Percentiles rank a stretch among this genome's conserved stretches.
phyloP scores from a whole-genome alignment of 257 asterid species.

The Osmanthus fragrans region DNA sequence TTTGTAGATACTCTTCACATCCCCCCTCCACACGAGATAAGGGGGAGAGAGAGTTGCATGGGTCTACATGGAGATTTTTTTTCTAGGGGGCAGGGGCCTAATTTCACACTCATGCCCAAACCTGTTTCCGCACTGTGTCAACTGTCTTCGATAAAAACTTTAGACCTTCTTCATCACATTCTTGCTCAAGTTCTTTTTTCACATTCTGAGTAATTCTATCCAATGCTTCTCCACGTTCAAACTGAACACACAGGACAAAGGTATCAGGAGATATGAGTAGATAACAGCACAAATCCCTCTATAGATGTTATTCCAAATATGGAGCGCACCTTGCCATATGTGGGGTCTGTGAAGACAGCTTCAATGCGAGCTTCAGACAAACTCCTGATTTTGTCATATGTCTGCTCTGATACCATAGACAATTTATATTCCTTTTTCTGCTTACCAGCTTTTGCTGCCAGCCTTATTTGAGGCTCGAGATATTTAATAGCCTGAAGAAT shows the following conservation, averaged over 20 bases:
- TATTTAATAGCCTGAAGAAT: constrained; percentile 77
- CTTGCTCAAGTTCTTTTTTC: constrained; percentile 71
- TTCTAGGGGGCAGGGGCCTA: not conserved
- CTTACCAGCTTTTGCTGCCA: constrained; percentile 91
- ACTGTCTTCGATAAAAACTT: constrained; percentile 74
- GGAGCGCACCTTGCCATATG: constrained; percentile 81
- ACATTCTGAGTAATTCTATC: constrained; percentile 79
- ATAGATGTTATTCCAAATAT: not conserved
- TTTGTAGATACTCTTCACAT: not conserved
- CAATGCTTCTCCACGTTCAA: constrained; percentile 93
- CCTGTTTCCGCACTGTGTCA: constrained; percentile 91
- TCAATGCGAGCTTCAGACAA: constrained; percentile 82
- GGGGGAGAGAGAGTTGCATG: not conserved
- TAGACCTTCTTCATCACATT: constrained; percentile 81
- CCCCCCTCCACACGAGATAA: not conserved
- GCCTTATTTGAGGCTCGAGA: constrained; percentile 87
- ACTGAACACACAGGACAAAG: constrained; percentile 47
- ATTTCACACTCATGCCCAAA: constrained; percentile 28
- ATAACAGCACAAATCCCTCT: not conserved
- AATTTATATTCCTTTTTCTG: constrained; percentile 72
- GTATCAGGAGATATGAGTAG: constrained; percentile 19
- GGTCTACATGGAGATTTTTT: constrained; percentile 11
- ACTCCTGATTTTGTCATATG: constrained; percentile 75
- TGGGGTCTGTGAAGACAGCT: constrained; percentile 86
- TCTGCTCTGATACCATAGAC: constrained; percentile 68